Evolutionary conservation across 352 stramenopile genomes (phyloP).

Genomic region (Globisporangium heterothallicum): DNA sequence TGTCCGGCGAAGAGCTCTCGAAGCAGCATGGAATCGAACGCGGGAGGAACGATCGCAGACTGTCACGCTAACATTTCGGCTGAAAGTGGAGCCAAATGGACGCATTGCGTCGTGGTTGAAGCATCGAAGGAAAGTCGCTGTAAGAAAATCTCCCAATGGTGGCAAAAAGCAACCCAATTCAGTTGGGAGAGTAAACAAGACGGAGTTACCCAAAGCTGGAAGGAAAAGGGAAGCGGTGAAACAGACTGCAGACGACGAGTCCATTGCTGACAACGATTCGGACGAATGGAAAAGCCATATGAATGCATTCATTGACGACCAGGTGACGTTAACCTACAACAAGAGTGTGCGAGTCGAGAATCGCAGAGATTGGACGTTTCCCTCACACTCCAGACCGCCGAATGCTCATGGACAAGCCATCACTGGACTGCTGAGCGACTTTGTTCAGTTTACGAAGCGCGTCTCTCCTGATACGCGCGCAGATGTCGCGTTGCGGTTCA

Average conservation of each 20-base stretch:
- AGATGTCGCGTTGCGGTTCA: constrained; percentile 35
- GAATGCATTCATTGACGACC: constrained; percentile 10
- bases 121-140: not conserved
- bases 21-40: constrained; percentile 34
- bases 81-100: constrained; percentile 13
- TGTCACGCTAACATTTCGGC: constrained; percentile 31
- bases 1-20: constrained; percentile 20
- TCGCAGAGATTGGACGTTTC: constrained; percentile 46
- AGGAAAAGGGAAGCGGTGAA: not conserved
- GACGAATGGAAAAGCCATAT: constrained; percentile 11
- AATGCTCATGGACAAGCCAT: constrained; percentile 47
- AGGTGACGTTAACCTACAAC: constrained; percentile 38
- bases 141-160: not conserved
- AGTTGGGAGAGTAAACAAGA: constrained; percentile 1
- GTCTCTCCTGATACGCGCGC: constrained; percentile 15
- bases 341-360: constrained; percentile 42
- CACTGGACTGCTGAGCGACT: constrained; percentile 36
- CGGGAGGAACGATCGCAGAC: constrained; percentile 36
- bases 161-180: not conserved
- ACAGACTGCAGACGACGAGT: not conserved
- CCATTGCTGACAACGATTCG: not conserved
- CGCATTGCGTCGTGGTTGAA: constrained; percentile 22
- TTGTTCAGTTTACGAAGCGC: constrained; percentile 21
- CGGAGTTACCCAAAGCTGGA: not conserved
- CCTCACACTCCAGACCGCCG: constrained; percentile 33